Conservation (phyloP, 176 grass and related monocot species). For the Raddia distichophylla region DNA sequence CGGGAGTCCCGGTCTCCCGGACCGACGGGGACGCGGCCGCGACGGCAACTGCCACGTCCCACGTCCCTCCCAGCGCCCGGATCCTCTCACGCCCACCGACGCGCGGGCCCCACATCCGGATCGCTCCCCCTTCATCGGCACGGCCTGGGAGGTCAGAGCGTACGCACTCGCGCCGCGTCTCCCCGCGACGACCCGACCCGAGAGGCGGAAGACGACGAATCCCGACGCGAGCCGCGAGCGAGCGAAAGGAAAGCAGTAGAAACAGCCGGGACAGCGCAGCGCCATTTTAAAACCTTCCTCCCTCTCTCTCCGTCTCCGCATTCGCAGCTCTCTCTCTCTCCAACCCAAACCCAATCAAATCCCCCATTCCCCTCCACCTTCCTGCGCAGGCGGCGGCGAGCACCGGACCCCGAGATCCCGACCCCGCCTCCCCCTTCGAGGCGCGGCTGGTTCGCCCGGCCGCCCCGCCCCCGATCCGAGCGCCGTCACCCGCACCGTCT, state of each 20-base stretch:
- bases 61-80: neutral
- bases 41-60: neutral
- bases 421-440: conserved; percentile 6
- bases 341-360: neutral
- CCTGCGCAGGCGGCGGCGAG: neutral
- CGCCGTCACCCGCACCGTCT: neutral
- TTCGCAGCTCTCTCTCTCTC: neutral
- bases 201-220: neutral
- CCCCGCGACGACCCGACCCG: neutral
- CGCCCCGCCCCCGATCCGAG: neutral
- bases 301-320: conserved; percentile 17
- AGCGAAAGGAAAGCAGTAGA: conserved; percentile 30
- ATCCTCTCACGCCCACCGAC: neutral
- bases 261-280: neutral
- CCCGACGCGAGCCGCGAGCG: conserved; percentile 15
- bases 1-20: no score
- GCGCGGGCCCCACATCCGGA: neutral
- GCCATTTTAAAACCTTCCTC: conserved; percentile 41
- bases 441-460: neutral
- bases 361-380: conserved; percentile 13
- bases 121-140: neutral
- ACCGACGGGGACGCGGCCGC: no score
- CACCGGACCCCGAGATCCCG: conserved; percentile 23
- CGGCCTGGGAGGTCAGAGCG: neutral
- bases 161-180: neutral